Evolutionary conservation across 225 moss, liverwort and hornwort species (phyloP), one percentile per base, ranked within the genome.

Genomic region (Asterella californica): DNA sequence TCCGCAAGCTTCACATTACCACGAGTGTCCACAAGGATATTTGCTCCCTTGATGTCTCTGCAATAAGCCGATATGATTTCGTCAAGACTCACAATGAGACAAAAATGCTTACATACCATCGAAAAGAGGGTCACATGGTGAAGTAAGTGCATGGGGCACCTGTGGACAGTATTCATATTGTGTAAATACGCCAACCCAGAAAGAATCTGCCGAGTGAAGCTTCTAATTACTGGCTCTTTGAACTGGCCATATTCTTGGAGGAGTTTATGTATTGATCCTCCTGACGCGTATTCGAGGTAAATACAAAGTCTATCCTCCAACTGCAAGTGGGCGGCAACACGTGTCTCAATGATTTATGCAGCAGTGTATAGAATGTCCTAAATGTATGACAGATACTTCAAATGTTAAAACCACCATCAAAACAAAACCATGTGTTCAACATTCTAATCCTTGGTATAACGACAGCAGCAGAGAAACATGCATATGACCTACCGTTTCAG

Each of bases 31-130:
- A 97, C 94, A 69, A 97, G 86, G 82, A 97, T 97, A 76, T 97
- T 97, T 36, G 96, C 96, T 70, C 96, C 94, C 80, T 97, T 97
- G 1, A 97, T 92, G 84, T 97, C 96, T 77, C 96, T 91, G 79
- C 25, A 77, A 53, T 32, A 10, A 32, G 45, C 25, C 36, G n/a
- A 71, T 12, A 48, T 25, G n/a, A 47, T 71, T 70, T 47, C 47
- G n/a, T 25, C 46, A n/a, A 42, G 10, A n/a, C 68, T 46, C 11
- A 25, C 3, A 14, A n/a, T 27, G 42, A 47, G 10, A 27, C 18
- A 57, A 57, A 37, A 34, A 60, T 14, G 9, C n/a, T 10, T 25
- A 9, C 0, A 27, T 38, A 24, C 21, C 38, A 45, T 42, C 22
- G 42, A 70, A 57, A 57, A 24, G 2, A 42, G 6, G 42, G 21